These are phyloP conservation scores for Rubia peregrina DNA, from an alignment of 305 asterid genomes.

Conservation along the genomic window DNA sequence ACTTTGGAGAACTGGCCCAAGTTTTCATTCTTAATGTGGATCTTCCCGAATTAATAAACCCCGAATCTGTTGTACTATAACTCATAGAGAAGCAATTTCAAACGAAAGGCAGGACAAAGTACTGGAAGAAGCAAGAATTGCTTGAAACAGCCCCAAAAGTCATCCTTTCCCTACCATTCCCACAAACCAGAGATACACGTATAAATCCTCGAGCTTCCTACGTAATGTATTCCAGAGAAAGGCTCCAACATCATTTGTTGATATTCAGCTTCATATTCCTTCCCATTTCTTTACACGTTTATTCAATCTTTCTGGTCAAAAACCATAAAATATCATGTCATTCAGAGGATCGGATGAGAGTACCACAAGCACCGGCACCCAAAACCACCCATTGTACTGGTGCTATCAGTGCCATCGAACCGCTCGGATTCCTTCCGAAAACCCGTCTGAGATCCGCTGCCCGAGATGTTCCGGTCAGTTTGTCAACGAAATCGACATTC, in stretches of 20 bases:
- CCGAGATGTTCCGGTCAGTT: slow-evolving; percentile 71
- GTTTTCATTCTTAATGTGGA: too few relatives aligned
- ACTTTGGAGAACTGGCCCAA: too few relatives aligned
- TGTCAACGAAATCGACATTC: slow-evolving; percentile 42
- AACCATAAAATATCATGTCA: slow-evolving; percentile 23
- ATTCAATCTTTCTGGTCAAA: background rate
- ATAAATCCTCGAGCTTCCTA: slow-evolving; percentile 1
- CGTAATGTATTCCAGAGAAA: slow-evolving; percentile 11
- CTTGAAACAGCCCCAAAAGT: slow-evolving; percentile 25
- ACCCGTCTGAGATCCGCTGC: slow-evolving; percentile 40
- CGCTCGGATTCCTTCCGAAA: slow-evolving; percentile 37
- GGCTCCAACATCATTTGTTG: slow-evolving; percentile 3
- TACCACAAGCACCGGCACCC: slow-evolving; percentile 14
- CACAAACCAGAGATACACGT: background rate
- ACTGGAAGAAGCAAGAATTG: background rate
- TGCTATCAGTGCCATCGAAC: slow-evolving; percentile 81
- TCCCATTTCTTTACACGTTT: background rate
- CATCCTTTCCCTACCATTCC: slow-evolving; percentile 38
- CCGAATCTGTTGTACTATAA: background rate
- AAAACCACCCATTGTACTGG: slow-evolving; percentile 54
- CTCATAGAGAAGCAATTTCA: background rate
- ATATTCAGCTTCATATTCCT: background rate
- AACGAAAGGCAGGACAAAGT: background rate
- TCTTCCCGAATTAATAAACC: background rate
- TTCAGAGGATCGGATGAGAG: slow-evolving; percentile 24